phyloP scores from a whole-genome alignment of 106 monocot genomes.

The Allium fistulosum region DNA sequence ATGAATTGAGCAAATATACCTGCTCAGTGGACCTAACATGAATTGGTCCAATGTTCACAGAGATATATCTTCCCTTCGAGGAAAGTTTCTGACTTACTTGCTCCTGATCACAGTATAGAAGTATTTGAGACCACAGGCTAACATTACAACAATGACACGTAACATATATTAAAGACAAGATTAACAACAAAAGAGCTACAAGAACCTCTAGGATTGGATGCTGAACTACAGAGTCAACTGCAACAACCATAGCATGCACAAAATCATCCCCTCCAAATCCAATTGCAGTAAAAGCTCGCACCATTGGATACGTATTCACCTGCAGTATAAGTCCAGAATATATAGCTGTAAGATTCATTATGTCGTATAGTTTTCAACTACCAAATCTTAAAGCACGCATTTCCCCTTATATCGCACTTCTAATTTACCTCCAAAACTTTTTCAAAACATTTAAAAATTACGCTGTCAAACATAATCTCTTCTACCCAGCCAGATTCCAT shows the following conservation, averaged over 20 bases:
- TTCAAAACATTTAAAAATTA: not conserved
- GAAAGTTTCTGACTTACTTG: slow-evolving; percentile 59
- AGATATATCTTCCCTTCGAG: slow-evolving; percentile 75
- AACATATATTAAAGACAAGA: too few relatives aligned
- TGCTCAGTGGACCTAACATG: slow-evolving; percentile 83
- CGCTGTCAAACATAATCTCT: too few relatives aligned
- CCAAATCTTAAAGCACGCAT: not conserved
- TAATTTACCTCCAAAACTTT: not conserved
- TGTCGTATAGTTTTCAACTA: not conserved
- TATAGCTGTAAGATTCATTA: not conserved
- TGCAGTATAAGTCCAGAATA: slow-evolving; percentile 13
- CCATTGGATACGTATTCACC: slow-evolving; percentile 92
- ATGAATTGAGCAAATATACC: slow-evolving; percentile 22
- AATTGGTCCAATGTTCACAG: slow-evolving; percentile 94
- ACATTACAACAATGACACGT: too few relatives aligned
- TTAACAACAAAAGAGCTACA: not conserved
- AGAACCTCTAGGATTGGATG: slow-evolving; percentile 77
- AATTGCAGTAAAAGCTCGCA: slow-evolving; percentile 91
- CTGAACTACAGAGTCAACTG: slow-evolving; percentile 95
- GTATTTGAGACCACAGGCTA: too few relatives aligned
- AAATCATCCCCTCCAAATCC: slow-evolving; percentile 97
- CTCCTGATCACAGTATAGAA: slow-evolving; percentile 22
- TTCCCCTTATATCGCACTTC: not conserved
- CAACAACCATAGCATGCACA: slow-evolving; percentile 87
- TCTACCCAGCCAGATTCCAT: not conserved